phyloP scores from a whole-genome alignment of 352 stramenopile genomes.

The Phytophthora citrophthora region DNA sequence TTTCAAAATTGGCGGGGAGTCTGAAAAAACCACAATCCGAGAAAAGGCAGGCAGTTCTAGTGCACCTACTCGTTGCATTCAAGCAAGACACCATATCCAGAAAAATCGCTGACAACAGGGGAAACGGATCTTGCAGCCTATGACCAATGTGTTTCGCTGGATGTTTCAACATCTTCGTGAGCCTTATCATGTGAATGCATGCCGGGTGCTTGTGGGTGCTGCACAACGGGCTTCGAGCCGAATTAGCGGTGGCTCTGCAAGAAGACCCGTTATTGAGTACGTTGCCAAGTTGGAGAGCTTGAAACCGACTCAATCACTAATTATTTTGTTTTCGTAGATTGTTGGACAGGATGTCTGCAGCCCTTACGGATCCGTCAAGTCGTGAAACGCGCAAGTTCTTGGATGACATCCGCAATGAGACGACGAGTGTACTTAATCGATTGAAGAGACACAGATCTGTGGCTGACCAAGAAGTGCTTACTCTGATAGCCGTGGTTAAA shows the following conservation, averaged over 20 bases:
- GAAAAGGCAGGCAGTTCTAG: not conserved
- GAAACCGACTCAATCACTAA: not conserved
- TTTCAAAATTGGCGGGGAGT: not conserved
- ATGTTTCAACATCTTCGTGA: constrained; percentile 3
- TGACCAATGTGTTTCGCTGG: not conserved
- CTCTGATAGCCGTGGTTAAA: not conserved
- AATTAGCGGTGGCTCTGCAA: not conserved
- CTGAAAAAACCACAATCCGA: not conserved
- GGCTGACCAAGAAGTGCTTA: not conserved
- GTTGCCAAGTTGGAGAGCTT: not conserved
- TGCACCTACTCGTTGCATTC: constrained; percentile 9
- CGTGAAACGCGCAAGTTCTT: constrained; percentile 3
- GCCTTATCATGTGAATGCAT: not conserved
- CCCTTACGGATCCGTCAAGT: constrained; percentile 2
- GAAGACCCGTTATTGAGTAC: not conserved
- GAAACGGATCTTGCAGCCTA: not conserved
- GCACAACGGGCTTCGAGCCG: not conserved
- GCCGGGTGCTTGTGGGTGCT: constrained; percentile 13
- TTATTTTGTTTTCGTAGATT: constrained; percentile 1
- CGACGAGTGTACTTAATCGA: not conserved
- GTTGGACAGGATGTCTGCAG: constrained; percentile 5
- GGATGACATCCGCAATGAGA: not conserved
- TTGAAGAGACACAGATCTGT: not conserved
- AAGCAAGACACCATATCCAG: constrained; percentile 4
- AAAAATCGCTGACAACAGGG: not conserved